Conservation (phyloP, 768 basidiomycete genomes). For the Rhodotorula paludigena region DNA sequence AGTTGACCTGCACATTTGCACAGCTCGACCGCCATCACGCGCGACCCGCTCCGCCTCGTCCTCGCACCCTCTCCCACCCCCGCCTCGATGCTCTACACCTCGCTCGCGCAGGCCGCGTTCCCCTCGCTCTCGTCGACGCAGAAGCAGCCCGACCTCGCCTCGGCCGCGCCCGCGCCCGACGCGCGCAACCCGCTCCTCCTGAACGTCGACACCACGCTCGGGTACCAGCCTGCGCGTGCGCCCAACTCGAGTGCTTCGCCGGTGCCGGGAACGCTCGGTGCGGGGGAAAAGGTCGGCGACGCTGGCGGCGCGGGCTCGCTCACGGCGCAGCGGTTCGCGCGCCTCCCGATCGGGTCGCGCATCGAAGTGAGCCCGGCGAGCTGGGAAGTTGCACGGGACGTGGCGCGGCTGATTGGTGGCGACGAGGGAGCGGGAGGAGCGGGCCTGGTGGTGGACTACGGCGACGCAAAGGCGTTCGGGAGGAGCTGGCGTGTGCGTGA, state of each 20-base stretch:
- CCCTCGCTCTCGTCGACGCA: constrained; percentile 1
- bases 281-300: background rate
- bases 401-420: constrained; percentile 60
- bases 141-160: background rate
- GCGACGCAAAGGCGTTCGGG: constrained; percentile 63
- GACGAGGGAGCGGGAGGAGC: constrained; percentile 43
- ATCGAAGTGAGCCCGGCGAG: constrained; percentile 75
- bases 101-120: constrained; percentile 32
- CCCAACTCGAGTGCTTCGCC: constrained; percentile 50
- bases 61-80: constrained; percentile 60
- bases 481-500: constrained; percentile 72
- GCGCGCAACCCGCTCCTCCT: background rate
- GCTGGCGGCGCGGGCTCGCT: constrained; percentile 35
- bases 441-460: constrained; percentile 86
- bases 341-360: constrained; percentile 63
- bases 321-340: constrained; percentile 65
- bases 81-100: constrained; percentile 51
- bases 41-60: constrained; percentile 59
- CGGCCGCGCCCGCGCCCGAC: background rate
- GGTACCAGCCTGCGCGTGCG: constrained; percentile 56
- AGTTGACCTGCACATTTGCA: constrained; percentile 22
- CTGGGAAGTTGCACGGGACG: constrained; percentile 62
- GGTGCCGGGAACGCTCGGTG: background rate
- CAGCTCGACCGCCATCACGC: constrained; percentile 33
- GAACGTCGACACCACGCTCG: constrained; percentile 32